Evolutionary conservation across 2,329 filamentous ascomycete genomes (phyloP).

Genomic region (Cladorrhinum sp.): DNA sequence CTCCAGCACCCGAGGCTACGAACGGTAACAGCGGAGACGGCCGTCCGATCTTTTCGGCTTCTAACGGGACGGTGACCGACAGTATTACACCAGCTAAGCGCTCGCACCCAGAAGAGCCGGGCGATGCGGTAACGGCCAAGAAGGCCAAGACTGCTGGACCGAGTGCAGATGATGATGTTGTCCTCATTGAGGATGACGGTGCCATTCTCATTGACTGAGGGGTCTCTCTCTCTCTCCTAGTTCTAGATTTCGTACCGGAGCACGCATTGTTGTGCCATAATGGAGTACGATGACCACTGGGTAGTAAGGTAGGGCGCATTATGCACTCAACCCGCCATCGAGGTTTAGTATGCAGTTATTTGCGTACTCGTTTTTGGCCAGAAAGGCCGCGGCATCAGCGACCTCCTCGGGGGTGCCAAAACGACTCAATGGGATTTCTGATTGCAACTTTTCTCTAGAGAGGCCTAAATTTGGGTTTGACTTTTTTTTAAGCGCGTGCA

Average conservation of each 20-base stretch:
- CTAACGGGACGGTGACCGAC: constrained; percentile 37
- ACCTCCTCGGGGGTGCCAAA: constrained; percentile 69
- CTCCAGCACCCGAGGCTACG: constrained; percentile 35
- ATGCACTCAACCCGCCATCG: constrained; percentile 77
- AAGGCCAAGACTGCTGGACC: constrained; percentile 44
- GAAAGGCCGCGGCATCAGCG: constrained; percentile 76
- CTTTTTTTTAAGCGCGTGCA: neutral
- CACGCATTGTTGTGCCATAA: constrained; percentile 21
- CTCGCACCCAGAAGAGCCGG: constrained; percentile 41
- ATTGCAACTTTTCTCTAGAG: constrained; percentile 4
- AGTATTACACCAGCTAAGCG: constrained; percentile 46
- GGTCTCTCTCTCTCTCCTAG: constrained; percentile 3
- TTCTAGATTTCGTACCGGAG: no score
- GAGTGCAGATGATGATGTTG: constrained; percentile 41
- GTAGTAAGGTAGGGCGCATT: constrained; percentile 40
- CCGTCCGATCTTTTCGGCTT: constrained; percentile 41
- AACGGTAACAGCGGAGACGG: constrained; percentile 37
- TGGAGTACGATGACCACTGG: neutral
- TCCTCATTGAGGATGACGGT: constrained; percentile 52
- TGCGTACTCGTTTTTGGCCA: constrained; percentile 74
- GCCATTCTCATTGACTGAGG: constrained; percentile 64
- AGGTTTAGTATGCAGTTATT: constrained; percentile 86
- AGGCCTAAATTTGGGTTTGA: constrained; percentile 8
- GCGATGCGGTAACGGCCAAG: constrained; percentile 40
- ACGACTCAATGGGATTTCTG: constrained; percentile 60